These are phyloP conservation scores for Asparagopsis taxiformis DNA, from an alignment of 31 red algal genomes.

Conservation along the genomic window DNA sequence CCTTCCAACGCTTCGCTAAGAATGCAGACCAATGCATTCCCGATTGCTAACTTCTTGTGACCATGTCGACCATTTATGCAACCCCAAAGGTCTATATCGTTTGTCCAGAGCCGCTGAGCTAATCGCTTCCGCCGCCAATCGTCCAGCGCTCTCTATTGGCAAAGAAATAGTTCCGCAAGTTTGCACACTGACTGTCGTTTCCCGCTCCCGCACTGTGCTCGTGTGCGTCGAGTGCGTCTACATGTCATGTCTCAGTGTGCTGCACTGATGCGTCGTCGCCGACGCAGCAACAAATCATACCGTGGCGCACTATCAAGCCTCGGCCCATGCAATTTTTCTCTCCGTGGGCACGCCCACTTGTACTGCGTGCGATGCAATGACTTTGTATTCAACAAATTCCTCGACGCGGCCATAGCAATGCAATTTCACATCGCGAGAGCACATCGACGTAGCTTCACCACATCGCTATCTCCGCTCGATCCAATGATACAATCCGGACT, in stretches of 20 bases:
- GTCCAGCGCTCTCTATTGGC: constrained; percentile 44
- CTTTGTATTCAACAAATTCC: constrained; percentile 63
- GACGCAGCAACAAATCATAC: constrained; percentile 26
- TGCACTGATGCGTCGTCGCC: constrained; percentile 30
- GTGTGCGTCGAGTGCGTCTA: constrained; percentile 78
- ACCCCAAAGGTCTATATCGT: constrained; percentile 29
- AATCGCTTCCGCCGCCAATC: constrained; percentile 27
- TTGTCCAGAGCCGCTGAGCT: constrained; percentile 47
- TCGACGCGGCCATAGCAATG: constrained; percentile 57
- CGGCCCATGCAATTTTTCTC: constrained; percentile 46
- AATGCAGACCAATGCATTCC: neutral
- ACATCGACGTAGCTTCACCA: constrained; percentile 48
- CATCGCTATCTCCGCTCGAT: constrained; percentile 45
- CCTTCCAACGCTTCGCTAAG: too few relatives aligned
- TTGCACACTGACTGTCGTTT: constrained; percentile 51
- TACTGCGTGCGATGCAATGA: constrained; percentile 65
- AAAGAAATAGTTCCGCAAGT: constrained; percentile 51
- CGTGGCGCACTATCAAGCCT: constrained; percentile 19
- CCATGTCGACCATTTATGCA: constrained; percentile 14
- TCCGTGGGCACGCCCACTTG: constrained; percentile 69
- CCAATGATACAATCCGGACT: constrained; percentile 5
- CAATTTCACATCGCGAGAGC: constrained; percentile 36
- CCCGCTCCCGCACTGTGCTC: constrained; percentile 36
- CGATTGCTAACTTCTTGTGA: neutral
- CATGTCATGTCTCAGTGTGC: constrained; percentile 30